phyloP scores from a whole-genome alignment of 176 grass and related monocot species.

The Musa beccarii region DNA sequence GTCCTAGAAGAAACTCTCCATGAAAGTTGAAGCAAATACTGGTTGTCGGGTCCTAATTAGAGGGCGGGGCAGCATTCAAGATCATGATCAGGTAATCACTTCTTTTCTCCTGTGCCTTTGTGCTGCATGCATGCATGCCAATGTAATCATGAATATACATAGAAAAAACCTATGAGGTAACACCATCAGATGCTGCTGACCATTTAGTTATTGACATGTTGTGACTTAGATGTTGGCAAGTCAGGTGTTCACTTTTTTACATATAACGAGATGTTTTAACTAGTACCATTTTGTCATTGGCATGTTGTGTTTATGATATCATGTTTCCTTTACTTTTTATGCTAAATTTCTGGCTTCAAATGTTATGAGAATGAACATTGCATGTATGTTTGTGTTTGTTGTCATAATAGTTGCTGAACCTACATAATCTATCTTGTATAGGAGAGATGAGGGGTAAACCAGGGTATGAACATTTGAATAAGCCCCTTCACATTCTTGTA shows the following conservation, averaged over 20 bases:
- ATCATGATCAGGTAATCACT: constrained; percentile 8
- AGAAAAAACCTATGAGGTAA: neutral
- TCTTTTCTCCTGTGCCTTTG: neutral
- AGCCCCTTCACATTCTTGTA: constrained; percentile 19
- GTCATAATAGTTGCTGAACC: neutral
- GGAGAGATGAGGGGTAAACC: constrained; percentile 18
- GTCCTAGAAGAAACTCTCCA: constrained; percentile 23
- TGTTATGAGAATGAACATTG: no score
- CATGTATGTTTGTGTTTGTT: neutral
- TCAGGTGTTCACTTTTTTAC: no score
- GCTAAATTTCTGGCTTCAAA: neutral
- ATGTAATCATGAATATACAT: neutral
- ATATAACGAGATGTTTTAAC: neutral
- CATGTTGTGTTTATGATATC: neutral
- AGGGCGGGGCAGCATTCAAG: constrained; percentile 13
- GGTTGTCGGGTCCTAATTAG: constrained; percentile 18
- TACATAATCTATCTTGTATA: neutral
- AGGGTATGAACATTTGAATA: constrained; percentile 18
- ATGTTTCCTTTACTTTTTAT: neutral
- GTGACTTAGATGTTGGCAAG: no score
- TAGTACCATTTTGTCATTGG: neutral
- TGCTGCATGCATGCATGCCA: neutral
- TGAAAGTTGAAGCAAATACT: constrained; percentile 8
- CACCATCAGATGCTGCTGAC: neutral
- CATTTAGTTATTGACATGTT: neutral